Conservation (phyloP, 495 filamentous ascomycete genomes). For the Trichoderma parareesei region DNA sequence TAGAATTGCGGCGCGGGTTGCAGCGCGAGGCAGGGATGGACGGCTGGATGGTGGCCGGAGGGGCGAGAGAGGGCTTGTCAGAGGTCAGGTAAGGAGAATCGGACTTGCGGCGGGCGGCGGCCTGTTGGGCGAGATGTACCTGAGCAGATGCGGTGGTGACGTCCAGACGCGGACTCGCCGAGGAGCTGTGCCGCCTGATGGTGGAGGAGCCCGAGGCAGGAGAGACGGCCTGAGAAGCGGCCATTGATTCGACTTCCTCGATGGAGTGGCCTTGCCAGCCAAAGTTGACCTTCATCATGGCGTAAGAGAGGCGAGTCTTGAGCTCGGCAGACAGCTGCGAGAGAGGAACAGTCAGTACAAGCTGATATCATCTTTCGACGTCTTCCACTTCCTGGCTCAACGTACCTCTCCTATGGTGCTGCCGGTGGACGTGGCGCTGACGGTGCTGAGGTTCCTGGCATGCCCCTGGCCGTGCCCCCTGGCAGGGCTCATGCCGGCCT, state of each 20-base stretch:
- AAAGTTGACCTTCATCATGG: constrained; percentile 83
- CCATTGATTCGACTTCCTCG: constrained; percentile 58
- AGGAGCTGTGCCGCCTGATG: constrained; percentile 34
- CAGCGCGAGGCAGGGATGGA: constrained; percentile 21
- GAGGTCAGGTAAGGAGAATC: constrained; percentile 20
- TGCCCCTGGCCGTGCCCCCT: constrained; percentile 33
- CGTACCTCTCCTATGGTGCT: constrained; percentile 70
- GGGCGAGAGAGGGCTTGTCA: constrained; percentile 39
- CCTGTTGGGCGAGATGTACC: constrained; percentile 20
- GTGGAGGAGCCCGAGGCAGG: constrained; percentile 49
- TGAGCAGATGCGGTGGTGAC: constrained; percentile 21
- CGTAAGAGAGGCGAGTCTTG: constrained; percentile 73
- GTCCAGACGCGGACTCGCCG: constrained; percentile 35
- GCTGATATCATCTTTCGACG: neutral
- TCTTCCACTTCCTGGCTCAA: constrained; percentile 12
- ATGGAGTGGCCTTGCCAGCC: constrained; percentile 66
- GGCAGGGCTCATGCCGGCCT: constrained; percentile 29
- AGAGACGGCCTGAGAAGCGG: constrained; percentile 50
- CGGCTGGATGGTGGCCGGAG: constrained; percentile 52
- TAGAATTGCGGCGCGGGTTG: constrained; percentile 25
- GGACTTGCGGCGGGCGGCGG: constrained; percentile 6
- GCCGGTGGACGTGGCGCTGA: constrained; percentile 45
- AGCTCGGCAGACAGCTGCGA: constrained; percentile 66
- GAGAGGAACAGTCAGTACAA: constrained; percentile 6
- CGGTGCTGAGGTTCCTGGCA: constrained; percentile 59